These are phyloP conservation scores for Arbutus unedo DNA, from an alignment of 148 eudicot genomes.

Conservation along the genomic window DNA sequence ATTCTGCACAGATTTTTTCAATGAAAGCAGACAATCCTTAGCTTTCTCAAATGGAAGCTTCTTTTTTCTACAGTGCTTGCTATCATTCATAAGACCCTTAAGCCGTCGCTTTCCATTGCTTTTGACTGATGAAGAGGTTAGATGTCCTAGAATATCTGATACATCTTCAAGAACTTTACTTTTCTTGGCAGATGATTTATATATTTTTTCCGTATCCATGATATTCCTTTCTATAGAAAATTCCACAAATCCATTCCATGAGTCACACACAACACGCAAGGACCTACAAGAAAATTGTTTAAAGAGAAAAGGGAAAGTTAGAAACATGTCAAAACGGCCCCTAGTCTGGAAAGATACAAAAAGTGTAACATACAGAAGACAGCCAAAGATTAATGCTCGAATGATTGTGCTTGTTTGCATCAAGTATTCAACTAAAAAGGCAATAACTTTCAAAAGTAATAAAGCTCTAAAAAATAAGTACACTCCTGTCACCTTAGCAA, in stretches of 20 bases:
- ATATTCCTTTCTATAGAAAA: conserved; percentile 27
- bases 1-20: conserved; percentile 51
- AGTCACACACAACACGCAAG: conserved; percentile 64
- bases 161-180: conserved; percentile 29
- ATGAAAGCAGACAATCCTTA: conserved; percentile 58
- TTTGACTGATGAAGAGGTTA: conserved; percentile 20
- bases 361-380: not conserved
- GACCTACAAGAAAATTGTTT: conserved; percentile 37
- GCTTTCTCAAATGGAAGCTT: conserved; percentile 44
- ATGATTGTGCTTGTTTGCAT: not conserved
- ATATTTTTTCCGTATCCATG: conserved; percentile 1
- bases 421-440: not conserved
- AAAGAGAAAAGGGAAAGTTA: not conserved
- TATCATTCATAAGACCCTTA: conserved; percentile 18
- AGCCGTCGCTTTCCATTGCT: conserved; percentile 17
- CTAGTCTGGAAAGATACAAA: not conserved
- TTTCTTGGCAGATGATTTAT: conserved; percentile 40
- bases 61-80: conserved; percentile 19
- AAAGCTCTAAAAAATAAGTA: conserved; percentile 1
- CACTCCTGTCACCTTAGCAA: not conserved
- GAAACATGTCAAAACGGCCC: not conserved
- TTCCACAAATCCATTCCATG: conserved; percentile 57
- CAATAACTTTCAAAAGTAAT: not conserved
- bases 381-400: not conserved
- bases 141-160: conserved; percentile 16